Conservation (phyloP, 768 basidiomycete species). For the Coprinopsis marcescibilis region DNA sequence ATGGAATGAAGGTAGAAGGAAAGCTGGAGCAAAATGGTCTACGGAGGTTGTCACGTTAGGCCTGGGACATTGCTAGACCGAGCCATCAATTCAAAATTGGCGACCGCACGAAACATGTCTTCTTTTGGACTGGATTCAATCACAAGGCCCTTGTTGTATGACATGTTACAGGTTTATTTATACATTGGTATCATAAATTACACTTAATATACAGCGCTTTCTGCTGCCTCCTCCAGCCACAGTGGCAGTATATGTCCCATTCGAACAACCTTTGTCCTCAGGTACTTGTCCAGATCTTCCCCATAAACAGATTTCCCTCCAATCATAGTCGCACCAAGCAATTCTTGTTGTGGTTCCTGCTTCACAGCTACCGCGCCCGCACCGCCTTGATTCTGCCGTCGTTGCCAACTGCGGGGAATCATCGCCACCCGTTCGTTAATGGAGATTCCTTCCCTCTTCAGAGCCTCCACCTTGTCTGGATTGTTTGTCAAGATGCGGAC, state of each 20-base stretch:
- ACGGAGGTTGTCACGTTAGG: no score
- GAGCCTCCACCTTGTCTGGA: slow-evolving; percentile 90
- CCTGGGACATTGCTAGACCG: no score
- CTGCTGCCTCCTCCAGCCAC: slow-evolving; percentile 33
- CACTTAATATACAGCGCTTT: slow-evolving; percentile 12
- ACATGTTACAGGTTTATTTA: neutral
- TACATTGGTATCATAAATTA: neutral
- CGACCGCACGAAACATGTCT: neutral
- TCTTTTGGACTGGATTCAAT: neutral
- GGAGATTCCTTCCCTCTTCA: slow-evolving; percentile 76
- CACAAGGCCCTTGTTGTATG: neutral
- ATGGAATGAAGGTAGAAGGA: neutral
- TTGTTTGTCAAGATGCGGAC: slow-evolving; percentile 92
- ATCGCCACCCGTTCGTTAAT: slow-evolving; percentile 87
- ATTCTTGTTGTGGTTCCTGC: slow-evolving; percentile 36
- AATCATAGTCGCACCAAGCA: slow-evolving; percentile 70
- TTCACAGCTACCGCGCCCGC: slow-evolving; percentile 20
- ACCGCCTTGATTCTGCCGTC: slow-evolving; percentile 20
- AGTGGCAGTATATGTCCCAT: slow-evolving; percentile 94
- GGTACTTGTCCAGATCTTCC: slow-evolving; percentile 88
- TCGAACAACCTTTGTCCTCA: slow-evolving; percentile 90
- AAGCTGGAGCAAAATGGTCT: no score
- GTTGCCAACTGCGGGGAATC: slow-evolving; percentile 88
- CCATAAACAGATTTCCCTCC: slow-evolving; percentile 74
- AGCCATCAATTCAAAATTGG: neutral